Percentiles rank a stretch among this genome's conserved stretches.
Conservation (phyloP, 768 basidiomycete species). For the Leccinum boreale region DNA sequence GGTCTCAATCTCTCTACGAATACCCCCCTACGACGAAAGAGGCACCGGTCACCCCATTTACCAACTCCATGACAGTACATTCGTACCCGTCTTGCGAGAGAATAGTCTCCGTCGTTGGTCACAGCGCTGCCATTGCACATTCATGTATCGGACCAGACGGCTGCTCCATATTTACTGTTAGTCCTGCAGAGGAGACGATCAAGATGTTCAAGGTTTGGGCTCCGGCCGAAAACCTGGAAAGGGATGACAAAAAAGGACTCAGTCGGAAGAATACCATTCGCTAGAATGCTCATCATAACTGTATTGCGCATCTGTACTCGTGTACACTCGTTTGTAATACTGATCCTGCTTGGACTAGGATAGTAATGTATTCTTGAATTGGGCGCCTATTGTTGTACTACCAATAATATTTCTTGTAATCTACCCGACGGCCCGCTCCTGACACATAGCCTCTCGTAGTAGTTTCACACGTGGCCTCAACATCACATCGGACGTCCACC, state of each 20-base stretch:
- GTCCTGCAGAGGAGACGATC: slow-evolving; percentile 62
- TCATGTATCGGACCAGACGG: slow-evolving; percentile 64
- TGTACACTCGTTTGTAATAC: slow-evolving; percentile 6
- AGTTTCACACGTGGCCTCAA: background rate
- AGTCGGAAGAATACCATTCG: slow-evolving; percentile 26
- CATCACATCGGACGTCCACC: background rate
- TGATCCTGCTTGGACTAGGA: slow-evolving; percentile 6
- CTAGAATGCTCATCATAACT: slow-evolving; percentile 9
- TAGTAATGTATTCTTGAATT: slow-evolving; percentile 8
- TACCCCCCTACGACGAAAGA: slow-evolving; percentile 21
- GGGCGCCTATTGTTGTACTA: background rate
- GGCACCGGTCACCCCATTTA: slow-evolving; percentile 25
- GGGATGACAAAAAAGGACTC: slow-evolving; percentile 20
- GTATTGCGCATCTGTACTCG: slow-evolving; percentile 5
- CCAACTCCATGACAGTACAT: slow-evolving; percentile 47
- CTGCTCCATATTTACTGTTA: slow-evolving; percentile 61
- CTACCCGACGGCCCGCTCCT: too few species aligned
- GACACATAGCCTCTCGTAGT: background rate
- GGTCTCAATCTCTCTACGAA: slow-evolving; percentile 17
- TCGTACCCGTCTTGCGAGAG: slow-evolving; percentile 51
- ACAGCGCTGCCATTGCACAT: slow-evolving; percentile 51
- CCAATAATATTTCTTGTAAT: too few species aligned
- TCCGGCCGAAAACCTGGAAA: slow-evolving; percentile 17
- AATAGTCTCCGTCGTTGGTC: slow-evolving; percentile 55
- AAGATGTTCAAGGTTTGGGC: slow-evolving; percentile 74